These are phyloP conservation scores for Aspergillus floridensis DNA, from an alignment of 2,329 filamentous ascomycete genomes.

Conservation along the genomic window DNA sequence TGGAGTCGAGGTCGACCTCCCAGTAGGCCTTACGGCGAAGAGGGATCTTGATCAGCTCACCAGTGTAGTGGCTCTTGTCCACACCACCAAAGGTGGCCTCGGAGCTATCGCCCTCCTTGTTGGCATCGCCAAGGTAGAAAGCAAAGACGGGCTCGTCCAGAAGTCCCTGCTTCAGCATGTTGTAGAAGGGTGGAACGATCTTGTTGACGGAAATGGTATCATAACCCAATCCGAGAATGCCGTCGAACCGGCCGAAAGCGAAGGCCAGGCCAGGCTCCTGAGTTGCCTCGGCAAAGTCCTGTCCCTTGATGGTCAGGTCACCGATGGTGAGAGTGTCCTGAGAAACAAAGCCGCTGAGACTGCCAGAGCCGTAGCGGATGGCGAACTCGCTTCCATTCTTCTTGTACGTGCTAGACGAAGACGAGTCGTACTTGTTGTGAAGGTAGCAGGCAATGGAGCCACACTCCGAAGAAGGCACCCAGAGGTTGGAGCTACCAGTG, in stretches of 20 bases:
- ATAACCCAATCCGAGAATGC: constrained; percentile 90
- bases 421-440: constrained; percentile 94
- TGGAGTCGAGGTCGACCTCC: constrained; percentile 94
- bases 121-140: constrained; percentile 84
- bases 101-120: constrained; percentile 70
- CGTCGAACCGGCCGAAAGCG: constrained; percentile 95
- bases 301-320: constrained; percentile 80
- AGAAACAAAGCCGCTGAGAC: constrained; percentile 89
- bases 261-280: constrained; percentile 95
- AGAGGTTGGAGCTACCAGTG: constrained; percentile 97
- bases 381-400: constrained; percentile 89
- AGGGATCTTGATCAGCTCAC: constrained; percentile 88
- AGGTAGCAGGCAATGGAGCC: constrained; percentile 97
- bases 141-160: constrained; percentile 91
- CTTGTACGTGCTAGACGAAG: constrained; percentile 84
- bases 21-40: constrained; percentile 98
- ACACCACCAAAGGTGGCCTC: constrained; percentile 89
- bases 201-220: constrained; percentile 96
- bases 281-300: constrained; percentile 95
- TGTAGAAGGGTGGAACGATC: constrained; percentile 94
- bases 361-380: constrained; percentile 94
- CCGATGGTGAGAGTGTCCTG: constrained; percentile 84
- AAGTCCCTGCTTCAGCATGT: constrained; percentile 84
- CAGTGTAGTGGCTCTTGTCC: constrained; percentile 75
- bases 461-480: constrained; percentile 90